Conservation (phyloP, 176 grass and related monocot genomes). For the Guadua angustifolia region DNA sequence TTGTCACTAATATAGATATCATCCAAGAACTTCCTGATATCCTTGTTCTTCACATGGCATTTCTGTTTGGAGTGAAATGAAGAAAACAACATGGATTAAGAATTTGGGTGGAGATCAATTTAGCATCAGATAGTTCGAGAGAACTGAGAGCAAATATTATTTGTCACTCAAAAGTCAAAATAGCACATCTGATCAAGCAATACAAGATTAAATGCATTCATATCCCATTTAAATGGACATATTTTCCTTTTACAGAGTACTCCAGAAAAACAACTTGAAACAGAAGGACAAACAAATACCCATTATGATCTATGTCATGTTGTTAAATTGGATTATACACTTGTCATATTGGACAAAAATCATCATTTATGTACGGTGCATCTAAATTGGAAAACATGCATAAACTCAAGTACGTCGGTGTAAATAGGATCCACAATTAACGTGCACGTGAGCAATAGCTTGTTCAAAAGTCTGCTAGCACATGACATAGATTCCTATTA, state of each 20-base stretch:
- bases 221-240: not conserved
- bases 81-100: not conserved
- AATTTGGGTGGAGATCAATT: not conserved
- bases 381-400: not conserved
- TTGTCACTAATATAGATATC: slow-evolving; percentile 83
- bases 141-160: not conserved
- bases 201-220: not conserved
- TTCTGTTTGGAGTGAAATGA: slow-evolving; percentile 47
- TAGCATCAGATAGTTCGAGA: not conserved
- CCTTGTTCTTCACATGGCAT: slow-evolving; percentile 86
- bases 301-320: not conserved
- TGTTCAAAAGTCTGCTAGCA: not conserved
- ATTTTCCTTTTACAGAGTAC: not conserved
- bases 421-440: not conserved
- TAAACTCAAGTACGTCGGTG: not conserved
- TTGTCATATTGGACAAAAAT: not conserved
- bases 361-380: not conserved
- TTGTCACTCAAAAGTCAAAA: not conserved
- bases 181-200: not conserved
- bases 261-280: not conserved
- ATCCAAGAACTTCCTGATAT: slow-evolving; percentile 83
- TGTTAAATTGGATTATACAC: not conserved
- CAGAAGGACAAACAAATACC: not conserved
- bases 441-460: not conserved
- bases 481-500: not conserved